Evolutionary conservation across 2,329 filamentous ascomycete genomes (phyloP).

Genomic region (Claviceps monticola): DNA sequence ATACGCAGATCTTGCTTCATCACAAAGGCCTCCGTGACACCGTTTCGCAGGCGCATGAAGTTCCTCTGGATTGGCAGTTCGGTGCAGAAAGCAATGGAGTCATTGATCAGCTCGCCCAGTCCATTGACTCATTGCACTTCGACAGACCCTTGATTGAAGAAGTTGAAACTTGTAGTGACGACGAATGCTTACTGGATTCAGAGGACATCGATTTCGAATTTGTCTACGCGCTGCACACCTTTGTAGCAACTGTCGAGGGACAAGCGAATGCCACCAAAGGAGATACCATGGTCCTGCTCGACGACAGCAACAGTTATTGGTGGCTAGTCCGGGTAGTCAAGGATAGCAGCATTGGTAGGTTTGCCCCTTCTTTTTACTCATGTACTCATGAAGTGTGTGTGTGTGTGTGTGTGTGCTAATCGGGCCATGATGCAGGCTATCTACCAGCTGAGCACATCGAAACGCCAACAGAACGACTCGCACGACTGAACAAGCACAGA

Average conservation of each 20-base stretch:
- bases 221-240: constrained; percentile 95
- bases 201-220: constrained; percentile 99
- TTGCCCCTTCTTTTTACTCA: neutral
- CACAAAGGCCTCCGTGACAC: neutral
- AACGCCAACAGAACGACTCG: constrained; percentile 87
- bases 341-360: constrained; percentile 76
- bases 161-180: constrained; percentile 59
- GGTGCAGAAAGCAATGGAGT: neutral
- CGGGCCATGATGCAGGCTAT: constrained; percentile 50
- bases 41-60: neutral
- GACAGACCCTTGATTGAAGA: constrained; percentile 21
- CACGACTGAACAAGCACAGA: constrained; percentile 89
- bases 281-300: constrained; percentile 94
- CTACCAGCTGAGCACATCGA: constrained; percentile 96
- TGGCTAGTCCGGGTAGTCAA: constrained; percentile 97
- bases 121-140: constrained; percentile 33
- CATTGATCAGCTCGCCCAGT: neutral
- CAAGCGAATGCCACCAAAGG: constrained; percentile 98
- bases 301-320: constrained; percentile 99
- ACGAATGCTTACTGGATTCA: constrained; percentile 78
- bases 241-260: constrained; percentile 93
- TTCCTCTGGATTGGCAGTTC: neutral
- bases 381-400: neutral
- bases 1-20: neutral
- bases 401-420: neutral